Evolutionary conservation across 441 rosid genomes (phyloP).

Genomic region (Corymbia citriodora): DNA sequence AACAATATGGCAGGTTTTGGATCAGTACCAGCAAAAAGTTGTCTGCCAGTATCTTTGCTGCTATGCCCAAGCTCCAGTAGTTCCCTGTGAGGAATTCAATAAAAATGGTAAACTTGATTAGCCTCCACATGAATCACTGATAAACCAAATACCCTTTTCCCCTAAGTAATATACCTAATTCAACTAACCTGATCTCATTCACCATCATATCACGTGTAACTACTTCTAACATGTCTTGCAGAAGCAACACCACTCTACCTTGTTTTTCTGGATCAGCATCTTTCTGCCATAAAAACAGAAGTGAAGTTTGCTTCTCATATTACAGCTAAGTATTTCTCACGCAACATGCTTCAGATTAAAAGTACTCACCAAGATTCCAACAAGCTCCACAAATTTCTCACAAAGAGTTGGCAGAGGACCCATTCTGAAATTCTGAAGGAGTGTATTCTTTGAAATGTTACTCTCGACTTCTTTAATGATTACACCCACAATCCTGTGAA

Average conservation of each 20-base stretch:
- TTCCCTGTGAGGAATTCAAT: slow-evolving; percentile 46
- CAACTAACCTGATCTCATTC: slow-evolving; percentile 77
- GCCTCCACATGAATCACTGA: not conserved
- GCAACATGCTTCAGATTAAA: not conserved
- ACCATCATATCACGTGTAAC: slow-evolving; percentile 96
- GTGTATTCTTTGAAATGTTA: slow-evolving; percentile 75
- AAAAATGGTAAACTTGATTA: not conserved
- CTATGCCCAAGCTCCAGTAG: slow-evolving; percentile 79
- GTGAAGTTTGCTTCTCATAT: not conserved
- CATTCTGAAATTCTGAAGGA: slow-evolving; percentile 91
- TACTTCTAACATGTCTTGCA: slow-evolving; percentile 98
- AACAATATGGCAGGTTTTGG: slow-evolving; percentile 76
- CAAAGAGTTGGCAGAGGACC: slow-evolving; percentile 70
- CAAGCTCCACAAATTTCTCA: slow-evolving; percentile 84
- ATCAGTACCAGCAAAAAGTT: slow-evolving; percentile 90
- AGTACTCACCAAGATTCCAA: slow-evolving; percentile 75
- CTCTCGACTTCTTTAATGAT: slow-evolving; percentile 90
- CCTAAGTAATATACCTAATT: slow-evolving; percentile 10
- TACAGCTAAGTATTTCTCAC: not conserved
- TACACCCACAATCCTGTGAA: slow-evolving; percentile 72
- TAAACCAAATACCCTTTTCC: not conserved
- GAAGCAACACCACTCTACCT: slow-evolving; percentile 70
- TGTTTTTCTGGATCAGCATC: slow-evolving; percentile 74
- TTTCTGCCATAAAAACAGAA: slow-evolving; percentile 53
- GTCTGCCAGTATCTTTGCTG: slow-evolving; percentile 91